These are phyloP conservation scores for Asterella californica DNA, from an alignment of 225 moss, liverwort and hornwort species.

Conservation along the genomic window DNA sequence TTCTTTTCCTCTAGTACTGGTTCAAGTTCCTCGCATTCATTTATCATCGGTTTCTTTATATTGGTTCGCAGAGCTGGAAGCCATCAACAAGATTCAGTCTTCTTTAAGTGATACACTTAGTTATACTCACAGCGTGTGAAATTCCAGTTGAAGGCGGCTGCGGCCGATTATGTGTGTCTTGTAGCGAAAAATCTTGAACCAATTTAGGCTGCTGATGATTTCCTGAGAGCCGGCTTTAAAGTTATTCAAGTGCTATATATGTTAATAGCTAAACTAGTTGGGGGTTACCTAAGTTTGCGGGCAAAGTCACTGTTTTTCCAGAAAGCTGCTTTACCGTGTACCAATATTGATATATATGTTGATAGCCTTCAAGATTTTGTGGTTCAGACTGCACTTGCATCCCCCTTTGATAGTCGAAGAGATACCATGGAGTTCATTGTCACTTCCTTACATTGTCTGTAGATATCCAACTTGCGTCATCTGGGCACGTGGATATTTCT, in stretches of 20 bases:
- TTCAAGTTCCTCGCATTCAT: background rate
- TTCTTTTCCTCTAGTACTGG: background rate
- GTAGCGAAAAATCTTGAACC: background rate
- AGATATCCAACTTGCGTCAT: background rate
- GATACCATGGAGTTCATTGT: no score
- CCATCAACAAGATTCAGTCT: background rate
- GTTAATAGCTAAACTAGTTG: no score
- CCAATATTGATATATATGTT: no score
- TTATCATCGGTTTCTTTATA: background rate
- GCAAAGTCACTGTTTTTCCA: no score
- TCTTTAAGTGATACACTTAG: background rate
- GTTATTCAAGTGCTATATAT: no score
- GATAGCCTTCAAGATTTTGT: no score
- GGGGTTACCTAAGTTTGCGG: no score
- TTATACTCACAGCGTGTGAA: background rate
- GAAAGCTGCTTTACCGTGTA: no score
- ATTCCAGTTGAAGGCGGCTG: background rate
- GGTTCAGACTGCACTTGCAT: no score
- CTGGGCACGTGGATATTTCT: background rate
- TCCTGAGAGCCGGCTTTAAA: no score
- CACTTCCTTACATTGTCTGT: background rate
- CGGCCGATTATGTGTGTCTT: background rate
- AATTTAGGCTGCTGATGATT: background rate
- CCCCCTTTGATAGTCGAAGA: no score
- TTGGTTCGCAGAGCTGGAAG: background rate